Percentiles rank a stretch among this genome's conserved stretches.
These are phyloP conservation scores for Penicillium hordei DNA, from an alignment of 2,329 filamentous ascomycete species.

Conservation along the genomic window DNA sequence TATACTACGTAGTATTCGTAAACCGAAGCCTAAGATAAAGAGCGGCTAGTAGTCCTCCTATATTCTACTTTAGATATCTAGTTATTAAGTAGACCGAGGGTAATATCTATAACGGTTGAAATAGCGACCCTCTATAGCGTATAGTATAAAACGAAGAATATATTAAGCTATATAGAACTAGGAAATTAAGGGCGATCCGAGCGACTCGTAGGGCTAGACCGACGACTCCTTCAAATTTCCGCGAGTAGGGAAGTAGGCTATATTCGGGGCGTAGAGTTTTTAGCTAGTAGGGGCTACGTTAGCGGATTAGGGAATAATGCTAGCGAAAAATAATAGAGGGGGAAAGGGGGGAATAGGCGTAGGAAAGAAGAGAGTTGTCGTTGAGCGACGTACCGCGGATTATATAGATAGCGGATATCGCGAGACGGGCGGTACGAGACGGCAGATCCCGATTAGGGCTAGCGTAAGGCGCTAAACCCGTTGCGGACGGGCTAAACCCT, in stretches of 20 bases:
- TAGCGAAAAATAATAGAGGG: neutral
- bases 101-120: neutral
- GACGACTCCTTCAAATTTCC: neutral
- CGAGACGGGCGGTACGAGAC: neutral
- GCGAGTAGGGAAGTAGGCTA: neutral
- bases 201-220: neutral
- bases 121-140: neutral
- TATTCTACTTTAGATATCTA: neutral
- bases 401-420: neutral
- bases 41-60: neutral
- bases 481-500: neutral
- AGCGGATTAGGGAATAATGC: neutral
- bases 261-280: neutral
- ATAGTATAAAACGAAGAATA: neutral
- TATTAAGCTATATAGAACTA: neutral
- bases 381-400: neutral
- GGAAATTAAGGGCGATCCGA: neutral
- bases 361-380: neutral
- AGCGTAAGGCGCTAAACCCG: neutral
- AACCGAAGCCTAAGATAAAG: neutral
- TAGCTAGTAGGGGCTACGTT: neutral
- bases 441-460: neutral
- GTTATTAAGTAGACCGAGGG: neutral
- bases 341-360: neutral
- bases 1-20: neutral